phyloP scores from a whole-genome alignment of 2,329 filamentous ascomycete genomes.

The Fusarium dlaminii region DNA sequence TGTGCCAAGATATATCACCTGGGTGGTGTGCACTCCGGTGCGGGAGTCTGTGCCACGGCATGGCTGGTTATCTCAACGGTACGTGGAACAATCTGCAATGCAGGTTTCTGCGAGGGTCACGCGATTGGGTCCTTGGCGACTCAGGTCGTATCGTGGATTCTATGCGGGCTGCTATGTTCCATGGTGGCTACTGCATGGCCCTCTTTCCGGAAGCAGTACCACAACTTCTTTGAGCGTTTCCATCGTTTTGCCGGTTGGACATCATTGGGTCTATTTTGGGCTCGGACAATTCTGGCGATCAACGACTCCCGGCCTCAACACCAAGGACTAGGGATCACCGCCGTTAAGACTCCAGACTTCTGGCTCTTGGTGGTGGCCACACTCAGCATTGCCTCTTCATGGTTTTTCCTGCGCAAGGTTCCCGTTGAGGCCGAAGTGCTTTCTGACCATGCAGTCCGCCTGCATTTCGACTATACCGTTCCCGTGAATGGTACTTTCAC shows the following conservation, averaged over 20 bases:
- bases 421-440: constrained; percentile 72
- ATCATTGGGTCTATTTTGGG: constrained; percentile 72
- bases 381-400: constrained; percentile 73
- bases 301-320: constrained; percentile 52
- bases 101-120: constrained; percentile 41
- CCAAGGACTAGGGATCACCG: constrained; percentile 48
- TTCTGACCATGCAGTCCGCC: constrained; percentile 75
- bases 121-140: constrained; percentile 53
- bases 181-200: constrained; percentile 74
- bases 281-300: constrained; percentile 65
- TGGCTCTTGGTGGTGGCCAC: constrained; percentile 76
- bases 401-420: constrained; percentile 76
- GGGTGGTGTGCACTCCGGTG: constrained; percentile 61
- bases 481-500: constrained; percentile 59
- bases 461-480: constrained; percentile 73
- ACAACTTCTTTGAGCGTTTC: constrained; percentile 75
- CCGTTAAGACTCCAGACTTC: constrained; percentile 58
- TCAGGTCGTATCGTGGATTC: constrained; percentile 63
- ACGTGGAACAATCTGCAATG: constrained; percentile 50
- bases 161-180: constrained; percentile 64
- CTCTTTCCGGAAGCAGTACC: constrained; percentile 66
- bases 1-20: constrained; percentile 63
- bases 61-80: constrained; percentile 59
- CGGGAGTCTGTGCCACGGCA: constrained; percentile 58
- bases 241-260: constrained; percentile 81